Percentiles rank a stretch among this genome's conserved stretches.
Conservation (phyloP, 176 grass and related monocot species). For the Bromus sterilis region DNA sequence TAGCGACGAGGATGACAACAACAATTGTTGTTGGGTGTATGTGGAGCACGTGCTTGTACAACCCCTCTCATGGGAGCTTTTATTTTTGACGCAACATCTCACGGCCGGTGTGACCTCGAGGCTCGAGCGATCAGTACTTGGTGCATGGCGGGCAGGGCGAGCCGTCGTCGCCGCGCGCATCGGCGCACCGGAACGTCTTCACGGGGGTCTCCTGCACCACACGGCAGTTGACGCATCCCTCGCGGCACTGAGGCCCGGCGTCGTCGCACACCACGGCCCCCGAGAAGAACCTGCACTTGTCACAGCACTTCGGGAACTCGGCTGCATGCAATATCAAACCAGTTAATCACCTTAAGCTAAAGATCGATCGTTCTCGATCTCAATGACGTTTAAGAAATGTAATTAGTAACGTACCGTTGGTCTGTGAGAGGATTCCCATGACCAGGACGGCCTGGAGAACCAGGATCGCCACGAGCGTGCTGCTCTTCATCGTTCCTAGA, state of each 20-base stretch:
- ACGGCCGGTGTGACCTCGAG: background rate
- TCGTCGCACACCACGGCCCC: background rate
- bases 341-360: background rate
- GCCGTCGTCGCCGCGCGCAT: background rate
- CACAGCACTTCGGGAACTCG: background rate
- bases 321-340: background rate
- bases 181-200: background rate
- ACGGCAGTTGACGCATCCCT: background rate
- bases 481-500: background rate
- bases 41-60: background rate
- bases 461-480: background rate
- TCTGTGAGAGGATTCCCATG: background rate
- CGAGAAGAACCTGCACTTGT: slow-evolving; percentile 1
- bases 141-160: background rate
- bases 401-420: background rate
- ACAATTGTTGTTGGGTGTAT: background rate
- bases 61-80: background rate
- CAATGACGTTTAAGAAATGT: background rate
- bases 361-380: too few species aligned
- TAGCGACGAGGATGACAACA: background rate
- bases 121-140: background rate
- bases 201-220: background rate
- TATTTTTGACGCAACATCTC: background rate
- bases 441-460: background rate
- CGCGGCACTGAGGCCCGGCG: background rate